A percentile compares a stretch with the other conserved stretches of the same genome.
phyloP scores from a whole-genome alignment of 805 yeast genomes.

The Ogataea nitratoaversa region DNA sequence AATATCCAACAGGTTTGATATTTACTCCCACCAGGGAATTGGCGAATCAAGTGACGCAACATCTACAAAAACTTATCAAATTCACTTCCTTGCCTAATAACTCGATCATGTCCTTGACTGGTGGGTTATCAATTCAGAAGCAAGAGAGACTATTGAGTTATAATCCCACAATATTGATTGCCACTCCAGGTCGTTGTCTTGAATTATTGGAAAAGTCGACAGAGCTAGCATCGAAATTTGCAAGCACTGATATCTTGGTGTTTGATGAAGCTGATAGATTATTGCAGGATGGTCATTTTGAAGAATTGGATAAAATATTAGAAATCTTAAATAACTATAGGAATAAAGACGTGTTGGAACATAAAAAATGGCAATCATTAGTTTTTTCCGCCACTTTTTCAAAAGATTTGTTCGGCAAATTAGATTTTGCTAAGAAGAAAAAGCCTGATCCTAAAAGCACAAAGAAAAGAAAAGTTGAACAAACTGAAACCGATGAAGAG shows the following conservation, averaged over 20 bases:
- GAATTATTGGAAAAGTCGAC: slow-evolving; percentile 70
- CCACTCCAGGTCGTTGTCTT: slow-evolving; percentile 91
- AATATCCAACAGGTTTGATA: slow-evolving; percentile 66
- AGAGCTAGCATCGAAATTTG: slow-evolving; percentile 37
- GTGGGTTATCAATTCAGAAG: slow-evolving; percentile 91
- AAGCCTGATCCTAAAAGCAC: slow-evolving; percentile 26
- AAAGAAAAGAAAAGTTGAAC: slow-evolving; percentile 22
- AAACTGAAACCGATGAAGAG: slow-evolving; percentile 32
- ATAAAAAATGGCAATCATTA: slow-evolving; percentile 67
- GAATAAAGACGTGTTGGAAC: slow-evolving; percentile 33
- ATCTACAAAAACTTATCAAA: slow-evolving; percentile 54
- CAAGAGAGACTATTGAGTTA: slow-evolving; percentile 76
- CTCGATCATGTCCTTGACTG: slow-evolving; percentile 77
- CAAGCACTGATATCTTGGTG: slow-evolving; percentile 51
- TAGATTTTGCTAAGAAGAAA: slow-evolving; percentile 41
- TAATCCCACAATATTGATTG: slow-evolving; percentile 79
- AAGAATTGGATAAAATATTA: slow-evolving; percentile 79
- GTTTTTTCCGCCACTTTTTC: slow-evolving; percentile 96
- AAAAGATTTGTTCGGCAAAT: slow-evolving; percentile 71
- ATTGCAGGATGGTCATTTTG: slow-evolving; percentile 93
- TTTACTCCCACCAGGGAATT: slow-evolving; percentile 96
- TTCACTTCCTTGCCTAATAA: slow-evolving; percentile 41
- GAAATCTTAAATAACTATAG: slow-evolving; percentile 55
- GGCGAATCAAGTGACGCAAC: slow-evolving; percentile 89
- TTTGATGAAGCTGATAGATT: slow-evolving; percentile 96